Conservation (phyloP, 257 asterid genomes). For the Thymus quinquecostatus region DNA sequence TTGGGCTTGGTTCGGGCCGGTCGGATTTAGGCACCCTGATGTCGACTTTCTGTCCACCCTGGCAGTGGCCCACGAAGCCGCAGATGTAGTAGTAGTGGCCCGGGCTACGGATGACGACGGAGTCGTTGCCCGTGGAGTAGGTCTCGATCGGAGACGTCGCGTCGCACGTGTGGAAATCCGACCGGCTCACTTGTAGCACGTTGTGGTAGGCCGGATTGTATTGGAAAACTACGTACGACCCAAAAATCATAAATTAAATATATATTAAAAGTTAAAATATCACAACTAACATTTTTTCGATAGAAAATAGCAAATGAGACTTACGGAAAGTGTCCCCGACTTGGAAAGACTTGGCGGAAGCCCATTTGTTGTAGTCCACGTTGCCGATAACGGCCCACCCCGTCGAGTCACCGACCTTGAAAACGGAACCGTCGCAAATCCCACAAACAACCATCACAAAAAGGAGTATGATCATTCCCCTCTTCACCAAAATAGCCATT, state of each 20-base stretch:
- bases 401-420: constrained; percentile 56
- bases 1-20: constrained; percentile 9
- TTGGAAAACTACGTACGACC: constrained; percentile 43
- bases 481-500: constrained; percentile 40
- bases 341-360: constrained; percentile 46
- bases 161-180: constrained; percentile 50
- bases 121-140: constrained; percentile 58
- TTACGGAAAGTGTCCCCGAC: constrained; percentile 53
- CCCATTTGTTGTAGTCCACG: constrained; percentile 57
- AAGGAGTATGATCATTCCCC: constrained; percentile 30
- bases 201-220: constrained; percentile 49
- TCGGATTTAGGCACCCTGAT: constrained; percentile 44
- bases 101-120: constrained; percentile 39
- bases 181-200: constrained; percentile 57
- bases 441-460: constrained; percentile 26
- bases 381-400: constrained; percentile 59
- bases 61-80: constrained; percentile 69
- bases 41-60: constrained; percentile 66
- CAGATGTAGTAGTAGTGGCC: constrained; percentile 68
- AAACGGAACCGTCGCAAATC: constrained; percentile 27
- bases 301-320: background rate
- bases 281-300: no score
- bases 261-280: no score
- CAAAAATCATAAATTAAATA: background rate
- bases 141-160: constrained; percentile 42